phyloP scores from a whole-genome alignment of 2,329 filamentous ascomycete species.

The Pseudomassariella vexata region DNA sequence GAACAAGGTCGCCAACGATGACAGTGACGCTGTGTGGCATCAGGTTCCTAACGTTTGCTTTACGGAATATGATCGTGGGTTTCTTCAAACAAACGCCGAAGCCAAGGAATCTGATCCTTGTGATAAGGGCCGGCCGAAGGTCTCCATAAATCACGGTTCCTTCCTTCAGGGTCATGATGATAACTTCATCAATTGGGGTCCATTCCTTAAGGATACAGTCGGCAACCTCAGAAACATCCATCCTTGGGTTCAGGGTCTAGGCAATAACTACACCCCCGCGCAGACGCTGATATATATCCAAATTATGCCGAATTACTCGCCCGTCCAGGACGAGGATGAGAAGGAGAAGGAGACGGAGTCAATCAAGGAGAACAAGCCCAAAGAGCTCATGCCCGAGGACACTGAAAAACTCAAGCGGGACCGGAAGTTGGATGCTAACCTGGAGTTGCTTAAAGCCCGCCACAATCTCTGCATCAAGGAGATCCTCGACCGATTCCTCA shows the following conservation, averaged over 20 bases:
- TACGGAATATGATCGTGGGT: too few relatives aligned
- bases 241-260: neutral
- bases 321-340: neutral
- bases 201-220: too few relatives aligned
- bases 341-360: neutral
- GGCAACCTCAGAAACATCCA: too few relatives aligned
- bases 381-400: neutral
- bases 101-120: too few relatives aligned
- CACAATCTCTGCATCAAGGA: conserved; percentile 38
- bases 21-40: too few relatives aligned
- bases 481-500: conserved; percentile 37
- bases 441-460: conserved; percentile 29
- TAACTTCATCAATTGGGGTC: too few relatives aligned
- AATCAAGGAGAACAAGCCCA: neutral
- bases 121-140: too few relatives aligned
- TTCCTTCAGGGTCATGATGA: too few relatives aligned
- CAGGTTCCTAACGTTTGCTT: too few relatives aligned
- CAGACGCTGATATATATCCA: neutral
- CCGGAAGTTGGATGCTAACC: conserved; percentile 5
- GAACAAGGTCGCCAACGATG: too few relatives aligned
- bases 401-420: neutral
- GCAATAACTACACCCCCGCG: neutral
- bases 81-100: too few relatives aligned
- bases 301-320: neutral
- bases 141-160: too few relatives aligned